Evolutionary conservation across 2,329 filamentous ascomycete species (phyloP).

Genomic region (Apiospora sp.): DNA sequence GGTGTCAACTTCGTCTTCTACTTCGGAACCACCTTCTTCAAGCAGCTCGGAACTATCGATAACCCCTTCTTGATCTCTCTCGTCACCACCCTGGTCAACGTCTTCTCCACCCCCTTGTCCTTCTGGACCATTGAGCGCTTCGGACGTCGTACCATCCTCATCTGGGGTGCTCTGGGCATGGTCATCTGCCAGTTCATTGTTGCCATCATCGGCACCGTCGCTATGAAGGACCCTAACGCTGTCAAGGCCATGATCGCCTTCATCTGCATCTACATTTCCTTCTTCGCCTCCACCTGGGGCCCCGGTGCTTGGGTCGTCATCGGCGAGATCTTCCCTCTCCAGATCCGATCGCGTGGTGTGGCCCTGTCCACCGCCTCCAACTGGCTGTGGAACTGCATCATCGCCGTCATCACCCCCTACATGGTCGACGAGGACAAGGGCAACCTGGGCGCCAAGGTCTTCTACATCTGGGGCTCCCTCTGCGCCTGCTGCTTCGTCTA

Average conservation of each 20-base stretch:
- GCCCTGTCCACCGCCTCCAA: slow-evolving; percentile 76
- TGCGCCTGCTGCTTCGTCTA: slow-evolving; percentile 64
- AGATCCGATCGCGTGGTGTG: slow-evolving; percentile 76
- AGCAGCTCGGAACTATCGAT: slow-evolving; percentile 67
- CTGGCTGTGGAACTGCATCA: slow-evolving; percentile 75
- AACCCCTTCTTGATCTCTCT: slow-evolving; percentile 77
- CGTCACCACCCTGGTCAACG: slow-evolving; percentile 80
- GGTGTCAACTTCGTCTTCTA: slow-evolving; percentile 82
- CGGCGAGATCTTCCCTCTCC: slow-evolving; percentile 79
- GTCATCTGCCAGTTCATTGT: slow-evolving; percentile 75
- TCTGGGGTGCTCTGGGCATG: slow-evolving; percentile 76
- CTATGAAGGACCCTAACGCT: slow-evolving; percentile 44
- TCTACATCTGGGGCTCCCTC: slow-evolving; percentile 70
- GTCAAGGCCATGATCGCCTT: slow-evolving; percentile 71
- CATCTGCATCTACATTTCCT: slow-evolving; percentile 82
- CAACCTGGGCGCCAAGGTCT: slow-evolving; percentile 50
- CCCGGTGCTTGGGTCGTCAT: slow-evolving; percentile 74
- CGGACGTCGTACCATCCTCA: slow-evolving; percentile 73
- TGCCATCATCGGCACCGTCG: slow-evolving; percentile 62
- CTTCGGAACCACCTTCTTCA: slow-evolving; percentile 75
- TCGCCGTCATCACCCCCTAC: slow-evolving; percentile 71
- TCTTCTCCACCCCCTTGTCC: slow-evolving; percentile 74
- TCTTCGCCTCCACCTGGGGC: slow-evolving; percentile 81
- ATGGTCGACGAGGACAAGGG: slow-evolving; percentile 64
- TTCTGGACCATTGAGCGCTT: slow-evolving; percentile 76